A percentile compares a stretch with the other conserved stretches of the same genome.
Evolutionary conservation across 2,329 filamentous ascomycete species (phyloP).

Genomic region (Sclerotinia subarctica): DNA sequence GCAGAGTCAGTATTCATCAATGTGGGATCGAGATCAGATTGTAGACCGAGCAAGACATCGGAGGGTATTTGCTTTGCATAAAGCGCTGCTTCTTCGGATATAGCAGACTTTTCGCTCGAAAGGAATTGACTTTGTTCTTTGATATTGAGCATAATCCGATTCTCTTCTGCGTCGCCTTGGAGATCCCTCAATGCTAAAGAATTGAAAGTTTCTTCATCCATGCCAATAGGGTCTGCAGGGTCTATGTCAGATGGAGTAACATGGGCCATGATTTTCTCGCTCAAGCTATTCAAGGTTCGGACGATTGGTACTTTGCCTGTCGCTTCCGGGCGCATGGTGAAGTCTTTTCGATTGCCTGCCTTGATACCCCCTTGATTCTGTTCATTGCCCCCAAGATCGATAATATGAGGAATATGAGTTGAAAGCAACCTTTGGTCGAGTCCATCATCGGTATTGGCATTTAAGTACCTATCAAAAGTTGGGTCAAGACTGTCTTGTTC

Average conservation of each 20-base stretch:
- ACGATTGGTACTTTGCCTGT: conserved; percentile 82
- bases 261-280: conserved; percentile 88
- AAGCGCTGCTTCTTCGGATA: conserved; percentile 40
- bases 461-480: conserved; percentile 82
- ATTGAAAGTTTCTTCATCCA: conserved; percentile 71
- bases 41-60: conserved; percentile 63
- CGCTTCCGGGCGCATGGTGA: conserved; percentile 79
- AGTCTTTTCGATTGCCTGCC: conserved; percentile 79
- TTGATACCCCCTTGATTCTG: conserved; percentile 84
- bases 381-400: conserved; percentile 92
- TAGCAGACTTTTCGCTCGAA: conserved; percentile 50
- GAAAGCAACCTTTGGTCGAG: conserved; percentile 54
- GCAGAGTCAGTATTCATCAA: conserved; percentile 48
- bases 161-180: conserved; percentile 67
- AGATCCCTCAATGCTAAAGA: conserved; percentile 78
- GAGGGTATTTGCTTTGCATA: conserved; percentile 69
- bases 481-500: conserved; percentile 74
- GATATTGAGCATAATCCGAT: conserved; percentile 79
- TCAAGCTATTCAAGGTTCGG: conserved; percentile 82
- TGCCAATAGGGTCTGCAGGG: conserved; percentile 59
- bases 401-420: conserved; percentile 77
- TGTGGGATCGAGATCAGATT: conserved; percentile 53
- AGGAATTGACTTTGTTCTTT: conserved; percentile 86
- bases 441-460: conserved; percentile 60
- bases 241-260: conserved; percentile 76